Evolutionary conservation across 768 basidiomycete species (phyloP), one percentile per base, ranked within the genome.

Genomic region (Collybia sp.): DNA sequence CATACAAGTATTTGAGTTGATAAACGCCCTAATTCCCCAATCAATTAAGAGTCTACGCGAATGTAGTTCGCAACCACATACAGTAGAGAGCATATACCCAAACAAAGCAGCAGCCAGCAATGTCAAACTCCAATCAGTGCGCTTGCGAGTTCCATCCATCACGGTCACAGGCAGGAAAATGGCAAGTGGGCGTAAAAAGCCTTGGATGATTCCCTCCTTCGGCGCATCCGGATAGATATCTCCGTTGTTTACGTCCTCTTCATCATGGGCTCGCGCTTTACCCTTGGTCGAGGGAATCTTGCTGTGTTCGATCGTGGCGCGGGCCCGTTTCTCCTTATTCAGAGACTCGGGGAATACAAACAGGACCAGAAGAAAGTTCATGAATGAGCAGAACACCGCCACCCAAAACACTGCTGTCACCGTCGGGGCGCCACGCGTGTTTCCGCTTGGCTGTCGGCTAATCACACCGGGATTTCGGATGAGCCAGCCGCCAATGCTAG

Each of bases 1-100:
- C 88, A 57, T 91, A 93, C 19, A 90, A 67, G 60, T 90, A 90
- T 58, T 90, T 93, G 60, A 90, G 68, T 58, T 87, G 85, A 63
- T 79, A 83, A 3, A 91, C 53, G n/a, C 88, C 89, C 77, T 85
- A 45, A 3, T 45, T 18, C 46, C 32, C 19, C 13, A 16, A 20
- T 36, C 44, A 38, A 37, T 52, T 16, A 40, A 33, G 31, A 37
- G 16, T 45, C 33, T 36, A 31, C 32, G 30, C 12, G 2, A 42
- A 39, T 2, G 18, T 16, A 30, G 37, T 15, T 37, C 16, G 33
- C 36, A 30, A 37, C 13, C 11, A 68, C 83, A 62, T 57, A 88
- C 87, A 45, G 75, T 70, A n/a, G 88, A 75, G 44, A 93, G 73
- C 55, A 81, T 69, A 58, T 80, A 74, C 13, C 65, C 68, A 59